Base-by-base conservation (phyloP, 768 basidiomycete species). In the Boletus patriciae region DNA sequence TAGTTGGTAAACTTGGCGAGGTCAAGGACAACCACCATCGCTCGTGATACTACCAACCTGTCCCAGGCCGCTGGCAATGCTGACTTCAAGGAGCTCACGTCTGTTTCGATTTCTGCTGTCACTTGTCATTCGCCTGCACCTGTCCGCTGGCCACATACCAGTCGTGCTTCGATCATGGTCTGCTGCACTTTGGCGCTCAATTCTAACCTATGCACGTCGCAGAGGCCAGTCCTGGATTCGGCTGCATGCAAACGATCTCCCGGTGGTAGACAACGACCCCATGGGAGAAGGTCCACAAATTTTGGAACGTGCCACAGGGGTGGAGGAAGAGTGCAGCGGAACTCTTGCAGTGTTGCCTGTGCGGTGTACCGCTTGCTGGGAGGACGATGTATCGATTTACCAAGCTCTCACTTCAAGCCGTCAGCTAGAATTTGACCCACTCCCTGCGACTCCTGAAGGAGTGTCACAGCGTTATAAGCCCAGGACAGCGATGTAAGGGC, bases 381-480 rank as follows among this genome's bases (percentile, higher is more conserved):
- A 42, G 34, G 33, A 40, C 1, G n/a, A 27, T 3, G 15, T 48
- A 38, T 25, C 42, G n/a, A 53, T 0, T 16, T 34, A 44, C 33
- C 50, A 15, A 10, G 31, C 6, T 18, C 45, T 15, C n/a, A 18
- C 27, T 42, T 36, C 53, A 7, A 15, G 12, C 13, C 15, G 15
- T 3, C 21, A n/a, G 12, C 23, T 40, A 15, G n/a, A 44, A 8
- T 44, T 21, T 5, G 11, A 29, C 13, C 29, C n/a, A 23, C 0
- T 43, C 3, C 41, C 60, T 15, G 46, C 55, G 8, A 62, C 44
- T 21, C 64, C 56, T 1, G 64, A 58, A 6, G 8, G 31, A n/a
- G 52, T 25, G 18, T 66, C 60, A 37, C 55, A 33, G 44, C 46
- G 63, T 8, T 64, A 66, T 43, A 21, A 34, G 6, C 13, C 15